Base-by-base conservation (phyloP, 1,139 yeast genomes). In the Sugiyamaella novakii region DNA sequence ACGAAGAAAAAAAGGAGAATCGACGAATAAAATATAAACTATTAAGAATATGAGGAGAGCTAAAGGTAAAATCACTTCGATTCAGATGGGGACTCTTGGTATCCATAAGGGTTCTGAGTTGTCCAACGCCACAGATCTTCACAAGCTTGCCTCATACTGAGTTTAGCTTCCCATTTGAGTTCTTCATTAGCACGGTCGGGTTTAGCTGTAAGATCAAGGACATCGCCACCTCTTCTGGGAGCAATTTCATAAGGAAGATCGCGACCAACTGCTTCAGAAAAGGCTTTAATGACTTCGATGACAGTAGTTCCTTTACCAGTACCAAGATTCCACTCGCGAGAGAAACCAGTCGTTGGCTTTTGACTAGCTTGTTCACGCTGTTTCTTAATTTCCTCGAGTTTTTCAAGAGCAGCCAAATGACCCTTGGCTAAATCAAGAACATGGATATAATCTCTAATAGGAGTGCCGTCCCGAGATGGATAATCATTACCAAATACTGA, bases 391-490 rank as follows among this genome's bases (percentile, higher is more conserved):
- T 63, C 59, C 53, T 76, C 75, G 51, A 86, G 75, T 65, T 82
- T 80, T 43, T 77, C 70, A 59, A 86, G 72, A 6, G 92, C 89
- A 34, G 89, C 81, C 54, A 85, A 72, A 58, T 86, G 94, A 43
- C 94, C 95, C 60, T 74, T 74, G n/a, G 92, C 92, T 54, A 87
- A 77, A 64, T 87, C 95, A 50, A 84, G 79, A 17, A 87, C 94
- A 62, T 87, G 92, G 53, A 87, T 80, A 63, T 87, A 86, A 66
- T 87, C 95, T 59, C 95, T 75, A 54, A 85, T 83, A 24, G 92
- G 91, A 11, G 94, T 85, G 41, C 94, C 92, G 66, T 85, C 92
- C 54, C 79, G 78, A 43, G 86, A 77, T 47, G 77, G 73, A 62
- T 83, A 83, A 68, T 84, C 88, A 61, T 76, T 72, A 47, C 92